Conservation (phyloP, 257 asterid genomes). For the Solanum paucissectum region DNA sequence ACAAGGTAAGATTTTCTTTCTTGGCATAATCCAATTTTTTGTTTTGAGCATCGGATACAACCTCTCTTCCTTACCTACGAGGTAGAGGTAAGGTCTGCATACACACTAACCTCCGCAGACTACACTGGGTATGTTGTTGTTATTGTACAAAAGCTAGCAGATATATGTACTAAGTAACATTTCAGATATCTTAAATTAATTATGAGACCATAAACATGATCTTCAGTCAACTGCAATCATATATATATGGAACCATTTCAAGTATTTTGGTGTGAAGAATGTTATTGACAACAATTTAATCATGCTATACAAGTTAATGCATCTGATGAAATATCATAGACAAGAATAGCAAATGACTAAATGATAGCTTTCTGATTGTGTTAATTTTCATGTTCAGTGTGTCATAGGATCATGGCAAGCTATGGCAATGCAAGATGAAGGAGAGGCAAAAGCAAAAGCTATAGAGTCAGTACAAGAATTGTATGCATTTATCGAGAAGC, state of each 20-base stretch:
- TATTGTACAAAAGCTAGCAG: background rate
- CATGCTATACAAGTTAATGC: background rate
- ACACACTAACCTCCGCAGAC: background rate
- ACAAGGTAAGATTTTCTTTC: conserved; percentile 19
- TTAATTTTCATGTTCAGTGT: conserved; percentile 3
- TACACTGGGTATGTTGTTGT: background rate
- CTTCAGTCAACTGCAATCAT: background rate
- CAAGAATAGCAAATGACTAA: background rate
- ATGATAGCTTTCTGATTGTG: background rate
- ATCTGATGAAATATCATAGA: background rate
- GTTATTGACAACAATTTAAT: background rate
- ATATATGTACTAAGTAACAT: background rate
- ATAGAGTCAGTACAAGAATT: conserved; percentile 19
- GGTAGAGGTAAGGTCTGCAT: background rate
- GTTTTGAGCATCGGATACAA: background rate
- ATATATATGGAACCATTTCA: background rate
- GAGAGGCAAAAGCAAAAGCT: conserved; percentile 19
- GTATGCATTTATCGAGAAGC: conserved; percentile 16
- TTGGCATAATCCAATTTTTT: background rate
- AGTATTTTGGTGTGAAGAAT: background rate
- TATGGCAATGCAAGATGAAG: conserved; percentile 18
- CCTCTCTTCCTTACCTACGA: background rate
- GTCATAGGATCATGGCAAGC: conserved; percentile 21
- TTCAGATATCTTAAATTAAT: background rate
- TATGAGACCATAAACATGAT: background rate